phyloP scores from a whole-genome alignment of 2,329 filamentous ascomycete genomes.

The Phaeoacremonium minimum region DNA sequence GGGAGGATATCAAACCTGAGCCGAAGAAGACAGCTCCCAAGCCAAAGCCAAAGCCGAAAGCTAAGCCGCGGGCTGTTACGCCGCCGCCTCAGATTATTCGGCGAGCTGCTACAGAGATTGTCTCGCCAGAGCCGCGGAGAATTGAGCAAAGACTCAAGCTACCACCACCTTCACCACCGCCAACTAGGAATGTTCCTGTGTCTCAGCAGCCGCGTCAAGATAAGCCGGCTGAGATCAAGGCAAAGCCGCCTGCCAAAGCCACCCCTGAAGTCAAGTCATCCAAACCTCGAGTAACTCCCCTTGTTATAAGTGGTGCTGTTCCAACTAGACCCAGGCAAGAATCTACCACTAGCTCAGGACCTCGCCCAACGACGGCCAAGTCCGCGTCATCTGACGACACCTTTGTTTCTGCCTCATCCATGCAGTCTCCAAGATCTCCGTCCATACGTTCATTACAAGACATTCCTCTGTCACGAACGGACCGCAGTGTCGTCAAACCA shows the following conservation, averaged over 20 bases:
- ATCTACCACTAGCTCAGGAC: too few relatives aligned
- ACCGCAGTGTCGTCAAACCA: too few relatives aligned
- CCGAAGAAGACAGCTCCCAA: constrained; percentile 4
- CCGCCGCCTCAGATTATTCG: constrained; percentile 13
- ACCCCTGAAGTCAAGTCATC: too few relatives aligned
- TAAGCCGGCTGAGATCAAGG: too few relatives aligned
- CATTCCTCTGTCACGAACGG: too few relatives aligned
- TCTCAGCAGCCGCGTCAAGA: too few relatives aligned
- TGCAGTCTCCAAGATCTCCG: too few relatives aligned
- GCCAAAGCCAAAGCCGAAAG: constrained; percentile 19
- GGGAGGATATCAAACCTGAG: constrained; percentile 8
- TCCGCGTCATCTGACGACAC: constrained; percentile 40
- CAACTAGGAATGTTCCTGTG: not conserved
- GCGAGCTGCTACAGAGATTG: constrained; percentile 15
- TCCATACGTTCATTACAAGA: too few relatives aligned
- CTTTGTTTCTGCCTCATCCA: constrained; percentile 33
- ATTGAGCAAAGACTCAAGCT: constrained; percentile 21
- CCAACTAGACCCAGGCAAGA: too few relatives aligned
- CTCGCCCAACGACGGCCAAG: constrained; percentile 12
- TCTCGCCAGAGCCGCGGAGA: constrained; percentile 26
- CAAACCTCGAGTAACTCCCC: too few relatives aligned
- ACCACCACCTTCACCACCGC: not conserved
- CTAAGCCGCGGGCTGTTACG: constrained; percentile 6
- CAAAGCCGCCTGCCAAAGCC: too few relatives aligned
- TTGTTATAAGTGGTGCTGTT: too few relatives aligned